Evolutionary conservation across 2,329 filamentous ascomycete species (phyloP).

Genomic region (Camillea tinctor): DNA sequence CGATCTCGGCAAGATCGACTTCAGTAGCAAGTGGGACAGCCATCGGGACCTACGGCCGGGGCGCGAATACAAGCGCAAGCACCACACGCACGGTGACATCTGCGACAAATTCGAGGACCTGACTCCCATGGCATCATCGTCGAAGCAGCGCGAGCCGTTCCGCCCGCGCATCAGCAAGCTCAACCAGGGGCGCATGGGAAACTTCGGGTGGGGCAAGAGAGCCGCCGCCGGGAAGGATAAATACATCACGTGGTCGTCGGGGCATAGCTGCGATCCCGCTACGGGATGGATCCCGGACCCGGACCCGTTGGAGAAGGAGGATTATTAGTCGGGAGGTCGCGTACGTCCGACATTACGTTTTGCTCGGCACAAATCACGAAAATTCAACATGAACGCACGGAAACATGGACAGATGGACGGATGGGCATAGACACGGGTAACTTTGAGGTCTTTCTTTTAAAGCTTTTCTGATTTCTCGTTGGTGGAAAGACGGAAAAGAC

Average conservation of each 20-base stretch:
- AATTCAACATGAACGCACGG: neutral
- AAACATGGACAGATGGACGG: neutral
- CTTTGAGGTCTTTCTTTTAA: no score
- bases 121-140: no score
- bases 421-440: no score
- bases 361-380: no score
- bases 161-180: slow-evolving; percentile 11
- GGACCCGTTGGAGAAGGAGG: slow-evolving; percentile 22
- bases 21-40: slow-evolving; percentile 24
- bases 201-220: slow-evolving; percentile 18
- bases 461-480: no score
- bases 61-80: slow-evolving; percentile 7
- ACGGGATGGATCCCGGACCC: slow-evolving; percentile 23
- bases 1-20: slow-evolving; percentile 22
- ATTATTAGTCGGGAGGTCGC: slow-evolving; percentile 13
- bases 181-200: slow-evolving; percentile 19
- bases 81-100: slow-evolving; percentile 13
- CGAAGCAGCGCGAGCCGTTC: no score
- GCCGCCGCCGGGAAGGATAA: slow-evolving; percentile 12
- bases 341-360: no score
- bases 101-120: slow-evolving; percentile 22
- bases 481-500: no score
- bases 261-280: slow-evolving; percentile 18
- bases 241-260: slow-evolving; percentile 17
- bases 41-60: slow-evolving; percentile 18